These are phyloP conservation scores for Echites panduratus DNA, from an alignment of 257 asterid species.

Conservation along the genomic window DNA sequence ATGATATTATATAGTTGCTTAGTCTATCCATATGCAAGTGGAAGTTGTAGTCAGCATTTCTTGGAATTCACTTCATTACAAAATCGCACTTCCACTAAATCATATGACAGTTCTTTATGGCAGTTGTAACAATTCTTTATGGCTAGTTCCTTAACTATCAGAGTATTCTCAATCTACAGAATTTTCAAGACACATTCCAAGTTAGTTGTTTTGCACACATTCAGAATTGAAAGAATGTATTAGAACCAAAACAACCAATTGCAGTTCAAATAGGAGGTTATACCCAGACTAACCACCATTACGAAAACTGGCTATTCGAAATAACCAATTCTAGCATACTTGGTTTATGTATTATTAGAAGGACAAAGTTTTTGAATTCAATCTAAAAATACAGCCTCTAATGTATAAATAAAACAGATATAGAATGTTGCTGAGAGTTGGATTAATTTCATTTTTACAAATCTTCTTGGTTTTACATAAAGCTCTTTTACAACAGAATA, in stretches of 20 bases:
- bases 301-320: no score
- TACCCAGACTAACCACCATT: no score
- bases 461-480: no score
- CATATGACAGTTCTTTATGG: not conserved
- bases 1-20: not conserved
- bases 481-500: not conserved
- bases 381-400: no score
- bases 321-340: no score
- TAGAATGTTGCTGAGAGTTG: not conserved
- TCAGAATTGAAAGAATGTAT: no score
- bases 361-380: no score
- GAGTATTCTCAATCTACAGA: not conserved
- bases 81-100: not conserved
- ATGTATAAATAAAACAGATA: not conserved
- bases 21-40: not conserved
- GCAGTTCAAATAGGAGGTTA: no score
- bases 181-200: not conserved
- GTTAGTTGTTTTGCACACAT: no score
- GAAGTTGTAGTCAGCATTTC: not conserved
- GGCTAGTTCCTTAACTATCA: not conserved
- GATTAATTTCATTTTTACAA: not conserved
- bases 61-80: not conserved
- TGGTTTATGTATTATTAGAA: no score
- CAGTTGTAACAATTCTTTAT: not conserved
- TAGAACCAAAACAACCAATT: no score